Base-by-base conservation (phyloP, 108 stramenopile species). In the Cylindrotheca closterium region DNA sequence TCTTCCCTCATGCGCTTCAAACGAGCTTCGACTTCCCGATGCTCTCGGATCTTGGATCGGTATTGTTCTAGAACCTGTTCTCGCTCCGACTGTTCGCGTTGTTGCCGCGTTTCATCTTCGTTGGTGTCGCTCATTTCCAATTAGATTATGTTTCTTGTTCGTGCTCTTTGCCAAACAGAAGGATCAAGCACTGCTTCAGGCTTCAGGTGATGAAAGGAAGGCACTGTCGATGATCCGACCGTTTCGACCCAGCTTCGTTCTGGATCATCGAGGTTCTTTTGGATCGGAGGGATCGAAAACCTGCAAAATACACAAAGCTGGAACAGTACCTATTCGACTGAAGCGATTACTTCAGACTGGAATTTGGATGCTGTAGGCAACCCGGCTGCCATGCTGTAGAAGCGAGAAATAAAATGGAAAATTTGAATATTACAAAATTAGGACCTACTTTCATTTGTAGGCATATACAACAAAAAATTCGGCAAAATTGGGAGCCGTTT, bases 1-100 rank as follows among this genome's bases (percentile, higher is more conserved):
- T 97, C 89, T 59, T 84, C 77, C 47, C 96, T 87, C 87, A 95
- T 86, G 46, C 86, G 83, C 83, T 95, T 97, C 47, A 97, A 66
- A 18, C 92, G 86, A 26, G 93, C 87, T 67, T 97, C 95, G 23
- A 88, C 83, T 69, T 97, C 94, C 15, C 92, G 88, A 64, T 97
- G 96, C 67, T 95, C 88, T 34, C 85, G 89, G 74, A 97, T 89
- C 78, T 95, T 95, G 30, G 87, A 80, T 24, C 94, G 80, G 79
- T 97, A 97, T 56, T 93, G 85, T 47, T 91, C 88, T 30, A 97
- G 75, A 30, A 93, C 89, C 81, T 92, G 89, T 30, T 88, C 91
- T 52, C 94, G 88, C 62, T 94, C 94, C 32, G 74, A 75, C 28
- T 58, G 73, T 52, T 74, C 73, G 19, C 67, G 68, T 42, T 75